These are phyloP conservation scores for Gaultheria prostrata DNA, from an alignment of 148 eudicot species.

Conservation along the genomic window DNA sequence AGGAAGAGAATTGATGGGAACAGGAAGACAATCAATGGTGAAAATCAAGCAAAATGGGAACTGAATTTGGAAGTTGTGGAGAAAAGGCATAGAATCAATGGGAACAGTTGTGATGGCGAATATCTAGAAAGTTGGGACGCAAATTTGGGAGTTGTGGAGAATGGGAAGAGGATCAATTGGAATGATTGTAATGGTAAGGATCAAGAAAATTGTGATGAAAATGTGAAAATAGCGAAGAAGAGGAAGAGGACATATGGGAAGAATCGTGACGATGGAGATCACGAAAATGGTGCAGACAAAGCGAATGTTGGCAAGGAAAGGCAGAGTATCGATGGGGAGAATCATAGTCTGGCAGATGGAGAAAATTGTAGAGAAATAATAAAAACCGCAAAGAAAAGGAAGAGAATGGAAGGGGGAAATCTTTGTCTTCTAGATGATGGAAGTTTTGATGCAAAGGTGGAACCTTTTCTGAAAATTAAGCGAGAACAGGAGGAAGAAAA, in stretches of 20 bases:
- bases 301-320: neutral
- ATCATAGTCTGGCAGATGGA: conserved; percentile 21
- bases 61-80: neutral
- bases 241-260: neutral
- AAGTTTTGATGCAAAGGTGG: conserved; percentile 40
- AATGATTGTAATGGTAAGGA: neutral
- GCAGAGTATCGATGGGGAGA: neutral
- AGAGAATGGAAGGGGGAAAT: neutral
- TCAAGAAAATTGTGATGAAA: neutral
- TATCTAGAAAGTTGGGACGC: neutral
- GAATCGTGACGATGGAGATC: neutral
- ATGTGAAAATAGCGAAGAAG: neutral
- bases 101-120: neutral
- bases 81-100: neutral
- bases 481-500: conserved; percentile 80
- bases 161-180: neutral
- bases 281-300: neutral
- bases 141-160: neutral
- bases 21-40: conserved; percentile 6
- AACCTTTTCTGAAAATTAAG: conserved; percentile 61
- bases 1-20: neutral
- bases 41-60: conserved; percentile 1
- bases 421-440: conserved; percentile 30
- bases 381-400: neutral
- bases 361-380: too few relatives aligned